phyloP scores from a whole-genome alignment of 2,329 filamentous ascomycete species.

The Akanthomyces uredinophilus region DNA sequence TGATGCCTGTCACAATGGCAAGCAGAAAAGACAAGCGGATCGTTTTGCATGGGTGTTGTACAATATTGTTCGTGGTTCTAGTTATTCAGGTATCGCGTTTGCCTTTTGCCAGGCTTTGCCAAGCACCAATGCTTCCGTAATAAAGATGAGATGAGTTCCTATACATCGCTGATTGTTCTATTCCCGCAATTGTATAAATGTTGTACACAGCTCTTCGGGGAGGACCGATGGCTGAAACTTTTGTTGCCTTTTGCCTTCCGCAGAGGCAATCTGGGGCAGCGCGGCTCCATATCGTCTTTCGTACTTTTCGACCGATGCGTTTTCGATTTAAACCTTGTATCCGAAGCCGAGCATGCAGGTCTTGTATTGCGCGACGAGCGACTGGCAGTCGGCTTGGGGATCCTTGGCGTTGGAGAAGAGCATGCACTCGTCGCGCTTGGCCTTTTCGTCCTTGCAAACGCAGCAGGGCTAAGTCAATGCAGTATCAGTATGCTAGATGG shows the following conservation, averaged over 20 bases:
- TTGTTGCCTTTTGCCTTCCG: background rate
- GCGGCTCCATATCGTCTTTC: background rate
- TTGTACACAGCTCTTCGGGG: constrained; percentile 20
- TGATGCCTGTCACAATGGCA: background rate
- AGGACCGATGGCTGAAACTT: background rate
- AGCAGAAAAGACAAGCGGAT: background rate
- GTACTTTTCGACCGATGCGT: background rate
- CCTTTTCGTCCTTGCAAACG: constrained; percentile 94
- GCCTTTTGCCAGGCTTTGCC: background rate
- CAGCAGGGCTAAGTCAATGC: constrained; percentile 71
- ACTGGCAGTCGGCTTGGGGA: constrained; percentile 76
- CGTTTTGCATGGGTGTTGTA: background rate
- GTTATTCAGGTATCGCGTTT: background rate
- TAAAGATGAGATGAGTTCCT: background rate
- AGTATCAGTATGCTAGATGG: background rate
- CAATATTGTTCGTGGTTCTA: background rate
- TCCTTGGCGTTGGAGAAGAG: constrained; percentile 85
- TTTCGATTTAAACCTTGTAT: constrained; percentile 58
- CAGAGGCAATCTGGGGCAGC: background rate
- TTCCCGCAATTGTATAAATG: constrained; percentile 17
- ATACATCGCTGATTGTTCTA: background rate
- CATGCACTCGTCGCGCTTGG: constrained; percentile 95
- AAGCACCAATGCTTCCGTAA: constrained; percentile 1
- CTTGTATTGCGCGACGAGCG: constrained; percentile 79
- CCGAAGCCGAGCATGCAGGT: constrained; percentile 91